Conservation (phyloP, 352 stramenopile genomes). For the Elongisporangium senticosum region DNA sequence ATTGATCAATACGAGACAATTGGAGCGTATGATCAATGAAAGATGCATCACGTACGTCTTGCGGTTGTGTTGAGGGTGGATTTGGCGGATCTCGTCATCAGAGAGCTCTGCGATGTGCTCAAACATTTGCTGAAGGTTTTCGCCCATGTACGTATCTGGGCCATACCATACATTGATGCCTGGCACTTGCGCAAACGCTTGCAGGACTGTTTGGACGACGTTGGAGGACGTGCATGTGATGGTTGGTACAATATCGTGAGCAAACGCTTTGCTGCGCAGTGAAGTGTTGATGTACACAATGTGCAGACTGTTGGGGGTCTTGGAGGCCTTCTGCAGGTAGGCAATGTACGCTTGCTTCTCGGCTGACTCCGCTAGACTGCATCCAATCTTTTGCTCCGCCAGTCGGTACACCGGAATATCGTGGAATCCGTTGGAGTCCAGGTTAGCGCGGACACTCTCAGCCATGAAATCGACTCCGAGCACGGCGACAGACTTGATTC, state of each 20-base stretch:
- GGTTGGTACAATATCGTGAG: constrained; percentile 91
- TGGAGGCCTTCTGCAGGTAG: constrained; percentile 87
- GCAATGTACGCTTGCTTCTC: constrained; percentile 91
- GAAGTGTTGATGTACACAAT: constrained; percentile 99
- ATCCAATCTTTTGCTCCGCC: constrained; percentile 90
- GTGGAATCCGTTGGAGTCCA: constrained; percentile 89
- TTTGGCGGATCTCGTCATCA: constrained; percentile 76
- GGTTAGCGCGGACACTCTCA: constrained; percentile 92
- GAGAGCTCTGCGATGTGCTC: constrained; percentile 69
- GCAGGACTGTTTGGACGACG: constrained; percentile 95
- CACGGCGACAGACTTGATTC: constrained; percentile 90
- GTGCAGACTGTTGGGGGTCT: constrained; percentile 90
- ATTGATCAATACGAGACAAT: background rate
- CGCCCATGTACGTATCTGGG: constrained; percentile 97
- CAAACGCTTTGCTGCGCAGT: constrained; percentile 94
- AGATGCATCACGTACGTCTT: constrained; percentile 32
- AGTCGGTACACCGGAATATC: constrained; percentile 95
- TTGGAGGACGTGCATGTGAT: constrained; percentile 97
- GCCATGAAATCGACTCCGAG: constrained; percentile 98
- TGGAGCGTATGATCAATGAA: background rate
- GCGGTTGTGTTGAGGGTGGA: constrained; percentile 82
- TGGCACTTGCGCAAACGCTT: constrained; percentile 90
- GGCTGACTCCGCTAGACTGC: constrained; percentile 92
- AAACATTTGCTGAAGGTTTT: constrained; percentile 96
- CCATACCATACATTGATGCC: constrained; percentile 90